Evolutionary conservation across 2,329 filamentous ascomycete species (phyloP).

Genomic region (Epichloe hybrida): DNA sequence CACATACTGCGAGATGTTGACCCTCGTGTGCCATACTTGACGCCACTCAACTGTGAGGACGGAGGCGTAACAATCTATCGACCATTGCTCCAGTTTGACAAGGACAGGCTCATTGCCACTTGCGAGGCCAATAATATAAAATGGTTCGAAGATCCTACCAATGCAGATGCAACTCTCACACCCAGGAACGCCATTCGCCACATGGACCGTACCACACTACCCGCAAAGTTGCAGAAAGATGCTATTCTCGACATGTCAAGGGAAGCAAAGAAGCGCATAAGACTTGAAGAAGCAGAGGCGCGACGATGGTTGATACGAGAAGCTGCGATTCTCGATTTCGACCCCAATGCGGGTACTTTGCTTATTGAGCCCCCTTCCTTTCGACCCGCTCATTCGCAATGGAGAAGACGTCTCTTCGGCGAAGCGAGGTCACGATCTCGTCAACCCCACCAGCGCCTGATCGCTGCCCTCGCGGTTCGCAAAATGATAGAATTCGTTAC

Average conservation of each 20-base stretch:
- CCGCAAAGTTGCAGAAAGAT: slow-evolving; percentile 52
- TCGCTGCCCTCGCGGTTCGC: slow-evolving; percentile 34
- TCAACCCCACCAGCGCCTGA: slow-evolving; percentile 23
- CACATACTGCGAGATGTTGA: slow-evolving; percentile 9
- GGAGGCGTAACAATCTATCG: slow-evolving; percentile 55
- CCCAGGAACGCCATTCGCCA: slow-evolving; percentile 67
- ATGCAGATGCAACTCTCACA: slow-evolving; percentile 63
- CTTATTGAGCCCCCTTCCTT: slow-evolving; percentile 31
- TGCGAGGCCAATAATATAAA: slow-evolving; percentile 52
- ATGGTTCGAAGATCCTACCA: slow-evolving; percentile 82
- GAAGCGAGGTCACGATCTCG: slow-evolving; percentile 13
- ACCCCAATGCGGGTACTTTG: slow-evolving; percentile 34
- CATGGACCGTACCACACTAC: slow-evolving; percentile 47
- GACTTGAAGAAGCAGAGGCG: slow-evolving; percentile 36
- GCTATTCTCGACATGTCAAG: slow-evolving; percentile 48
- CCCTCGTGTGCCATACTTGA: slow-evolving; percentile 18
- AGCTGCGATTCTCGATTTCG: slow-evolving; percentile 31
- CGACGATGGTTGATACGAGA: slow-evolving; percentile 37
- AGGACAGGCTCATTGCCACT: slow-evolving; percentile 60
- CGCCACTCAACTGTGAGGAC: slow-evolving; percentile 35
- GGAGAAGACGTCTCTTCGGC: slow-evolving; percentile 10
- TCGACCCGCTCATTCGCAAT: neutral
- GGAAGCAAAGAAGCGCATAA: slow-evolving; percentile 31
- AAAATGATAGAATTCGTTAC: slow-evolving; percentile 36
- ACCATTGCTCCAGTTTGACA: slow-evolving; percentile 57